Conservation (phyloP, 208 protist genomes). For the Leishmania gerbilli region DNA sequence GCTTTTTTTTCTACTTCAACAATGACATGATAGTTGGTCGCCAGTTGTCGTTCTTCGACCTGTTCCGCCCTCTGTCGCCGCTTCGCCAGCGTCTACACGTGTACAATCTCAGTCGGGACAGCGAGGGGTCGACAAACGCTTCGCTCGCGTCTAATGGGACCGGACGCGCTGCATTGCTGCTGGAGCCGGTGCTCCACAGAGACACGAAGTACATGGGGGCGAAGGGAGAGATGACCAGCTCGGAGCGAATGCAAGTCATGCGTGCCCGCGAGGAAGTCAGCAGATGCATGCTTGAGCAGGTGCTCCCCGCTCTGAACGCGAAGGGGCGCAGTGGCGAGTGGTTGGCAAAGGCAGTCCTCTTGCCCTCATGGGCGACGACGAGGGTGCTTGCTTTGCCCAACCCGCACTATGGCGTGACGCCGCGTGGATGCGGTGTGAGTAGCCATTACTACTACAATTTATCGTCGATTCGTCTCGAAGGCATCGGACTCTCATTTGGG, state of each 20-base stretch:
- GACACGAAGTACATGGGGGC: slow-evolving; percentile 3
- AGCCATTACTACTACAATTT: slow-evolving; percentile 27
- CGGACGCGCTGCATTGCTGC: slow-evolving; percentile 8
- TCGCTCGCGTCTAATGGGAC: not conserved
- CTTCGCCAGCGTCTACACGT: slow-evolving; percentile 6
- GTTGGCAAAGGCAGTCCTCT: not conserved
- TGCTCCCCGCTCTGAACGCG: not conserved
- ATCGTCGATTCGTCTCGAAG: slow-evolving; percentile 20
- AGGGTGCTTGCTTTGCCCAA: slow-evolving; percentile 18
- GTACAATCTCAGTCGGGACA: not conserved
- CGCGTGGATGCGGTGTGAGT: slow-evolving; percentile 16
- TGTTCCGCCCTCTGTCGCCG: slow-evolving; percentile 47
- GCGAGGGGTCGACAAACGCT: not conserved
- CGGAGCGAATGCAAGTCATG: not conserved
- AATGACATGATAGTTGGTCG: slow-evolving; percentile 62
- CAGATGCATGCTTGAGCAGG: slow-evolving; percentile 13
- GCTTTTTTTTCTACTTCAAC: slow-evolving; percentile 52
- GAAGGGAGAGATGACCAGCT: not conserved
- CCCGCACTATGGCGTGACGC: not conserved
- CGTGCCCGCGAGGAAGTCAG: slow-evolving; percentile 8
- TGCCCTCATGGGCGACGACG: slow-evolving; percentile 15
- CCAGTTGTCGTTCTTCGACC: slow-evolving; percentile 43
- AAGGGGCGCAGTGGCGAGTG: not conserved
- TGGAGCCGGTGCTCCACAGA: slow-evolving; percentile 34
- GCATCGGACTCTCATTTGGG: slow-evolving; percentile 23